Evolutionary conservation across 1,284 basidiomycete genomes (phyloP).

Genomic region (Neonothopanus nambi): DNA sequence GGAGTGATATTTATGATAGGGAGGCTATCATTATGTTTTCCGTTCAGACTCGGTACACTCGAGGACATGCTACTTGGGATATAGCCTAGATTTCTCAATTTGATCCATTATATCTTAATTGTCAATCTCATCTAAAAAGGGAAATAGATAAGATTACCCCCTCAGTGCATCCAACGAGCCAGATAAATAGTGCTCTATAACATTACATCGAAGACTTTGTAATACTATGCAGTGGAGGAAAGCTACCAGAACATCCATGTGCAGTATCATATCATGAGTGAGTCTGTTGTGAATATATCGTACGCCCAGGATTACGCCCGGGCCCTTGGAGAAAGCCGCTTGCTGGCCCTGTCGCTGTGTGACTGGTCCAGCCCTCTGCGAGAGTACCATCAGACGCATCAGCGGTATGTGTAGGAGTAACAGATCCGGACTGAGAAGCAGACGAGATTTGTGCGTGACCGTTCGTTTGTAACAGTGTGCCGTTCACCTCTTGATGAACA

Average conservation of each 20-base stretch:
- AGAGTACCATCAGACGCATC: slow-evolving; percentile 35
- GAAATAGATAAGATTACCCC: slow-evolving; percentile 1
- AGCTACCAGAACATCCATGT: no score
- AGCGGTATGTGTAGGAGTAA: neutral
- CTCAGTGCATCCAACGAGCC: no score
- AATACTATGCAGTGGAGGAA: no score
- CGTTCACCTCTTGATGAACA: neutral
- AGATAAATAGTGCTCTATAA: neutral
- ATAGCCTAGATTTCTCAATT: no score
- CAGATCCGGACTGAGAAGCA: slow-evolving; percentile 11
- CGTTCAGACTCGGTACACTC: no score
- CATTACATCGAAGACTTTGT: neutral
- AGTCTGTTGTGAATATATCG: slow-evolving; percentile 55
- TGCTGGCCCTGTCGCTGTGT: slow-evolving; percentile 39
- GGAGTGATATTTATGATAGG: slow-evolving; percentile 61
- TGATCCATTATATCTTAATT: no score
- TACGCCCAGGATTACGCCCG: slow-evolving; percentile 49
- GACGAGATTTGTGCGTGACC: neutral
- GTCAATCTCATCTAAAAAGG: neutral
- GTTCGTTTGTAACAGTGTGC: neutral
- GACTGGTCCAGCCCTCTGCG: no score
- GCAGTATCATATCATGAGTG: slow-evolving; percentile 26
- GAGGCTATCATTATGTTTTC: slow-evolving; percentile 24
- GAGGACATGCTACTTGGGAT: no score
- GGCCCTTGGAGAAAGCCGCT: slow-evolving; percentile 45